Percentiles rank a stretch among this genome's conserved stretches.
These are phyloP conservation scores for Ganoderma sinense DNA, from an alignment of 1,284 basidiomycete genomes.

Conservation along the genomic window DNA sequence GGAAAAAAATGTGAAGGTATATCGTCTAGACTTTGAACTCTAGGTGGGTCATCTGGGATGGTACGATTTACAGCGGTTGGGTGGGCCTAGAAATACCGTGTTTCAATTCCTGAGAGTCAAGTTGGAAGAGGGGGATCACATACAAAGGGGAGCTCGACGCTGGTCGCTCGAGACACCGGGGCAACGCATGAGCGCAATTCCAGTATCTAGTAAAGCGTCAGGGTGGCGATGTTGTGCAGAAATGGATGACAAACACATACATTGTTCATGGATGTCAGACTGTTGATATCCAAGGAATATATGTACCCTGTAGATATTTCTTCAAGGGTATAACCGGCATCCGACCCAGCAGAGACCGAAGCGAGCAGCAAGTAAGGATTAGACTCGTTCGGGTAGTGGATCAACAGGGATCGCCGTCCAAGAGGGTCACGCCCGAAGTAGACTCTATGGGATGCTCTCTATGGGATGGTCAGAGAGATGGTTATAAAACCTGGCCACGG, in stretches of 20 bases:
- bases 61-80: conserved; percentile 54
- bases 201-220: conserved; percentile 8
- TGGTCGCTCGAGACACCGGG: conserved; percentile 5
- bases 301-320: conserved; percentile 71
- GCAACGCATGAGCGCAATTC: conserved; percentile 4
- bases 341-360: conserved; percentile 67
- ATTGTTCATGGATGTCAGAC: neutral
- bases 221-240: neutral
- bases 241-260: conserved; percentile 8
- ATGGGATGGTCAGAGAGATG: neutral
- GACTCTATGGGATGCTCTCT: conserved; percentile 14
- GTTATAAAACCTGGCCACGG: neutral
- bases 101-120: neutral
- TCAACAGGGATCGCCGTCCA: conserved; percentile 88
- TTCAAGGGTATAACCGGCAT: conserved; percentile 55
- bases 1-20: conserved; percentile 54
- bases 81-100: conserved; percentile 47
- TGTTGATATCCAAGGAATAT: conserved; percentile 38
- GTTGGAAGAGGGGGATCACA: neutral
- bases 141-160: conserved; percentile 14
- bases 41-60: conserved; percentile 51
- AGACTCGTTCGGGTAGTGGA: conserved; percentile 60
- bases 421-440: conserved; percentile 85
- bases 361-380: conserved; percentile 66
- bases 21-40: conserved; percentile 27